Evolutionary conservation across 2,329 filamentous ascomycete genomes (phyloP).

Genomic region (Colletotrichum spinosum): DNA sequence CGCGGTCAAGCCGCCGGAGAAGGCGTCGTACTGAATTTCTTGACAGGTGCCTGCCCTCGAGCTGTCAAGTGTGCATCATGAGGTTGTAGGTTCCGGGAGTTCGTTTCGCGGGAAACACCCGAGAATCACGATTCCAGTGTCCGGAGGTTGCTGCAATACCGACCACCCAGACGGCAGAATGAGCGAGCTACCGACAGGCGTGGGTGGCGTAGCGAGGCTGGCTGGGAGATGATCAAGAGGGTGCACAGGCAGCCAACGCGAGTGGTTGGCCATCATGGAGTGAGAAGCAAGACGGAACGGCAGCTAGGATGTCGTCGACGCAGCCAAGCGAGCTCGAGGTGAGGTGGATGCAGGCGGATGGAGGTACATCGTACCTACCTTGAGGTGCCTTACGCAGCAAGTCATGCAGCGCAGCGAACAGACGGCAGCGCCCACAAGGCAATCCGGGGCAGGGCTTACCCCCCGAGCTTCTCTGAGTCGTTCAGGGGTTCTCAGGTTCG

Average conservation of each 20-base stretch:
- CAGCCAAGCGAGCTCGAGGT: slow-evolving; percentile 1
- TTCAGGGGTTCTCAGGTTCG: not conserved
- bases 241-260: slow-evolving; percentile 7
- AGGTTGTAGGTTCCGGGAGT: slow-evolving; percentile 21
- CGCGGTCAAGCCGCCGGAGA: slow-evolving; percentile 5
- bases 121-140: no score
- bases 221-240: slow-evolving; percentile 1
- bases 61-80: slow-evolving; percentile 26
- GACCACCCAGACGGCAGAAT: no score
- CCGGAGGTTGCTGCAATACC: no score
- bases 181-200: not conserved
- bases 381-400: no score
- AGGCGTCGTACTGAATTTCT: slow-evolving; percentile 19
- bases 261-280: slow-evolving; percentile 30
- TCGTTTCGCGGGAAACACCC: slow-evolving; percentile 25
- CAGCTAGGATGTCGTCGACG: slow-evolving; percentile 21
- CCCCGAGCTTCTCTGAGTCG: slow-evolving; percentile 2
- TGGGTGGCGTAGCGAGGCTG: slow-evolving; percentile 10
- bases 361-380: no score
- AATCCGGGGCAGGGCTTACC: slow-evolving; percentile 23
- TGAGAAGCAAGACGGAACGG: slow-evolving; percentile 26
- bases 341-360: slow-evolving; percentile 21
- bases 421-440: slow-evolving; percentile 2
- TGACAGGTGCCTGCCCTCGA: slow-evolving; percentile 14
- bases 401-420: not conserved